A percentile compares a stretch with the other conserved stretches of the same genome.
Evolutionary conservation across 192 early-diverging fungal genomes (phyloP).

Genomic region (Pilobolus umbonatus): DNA sequence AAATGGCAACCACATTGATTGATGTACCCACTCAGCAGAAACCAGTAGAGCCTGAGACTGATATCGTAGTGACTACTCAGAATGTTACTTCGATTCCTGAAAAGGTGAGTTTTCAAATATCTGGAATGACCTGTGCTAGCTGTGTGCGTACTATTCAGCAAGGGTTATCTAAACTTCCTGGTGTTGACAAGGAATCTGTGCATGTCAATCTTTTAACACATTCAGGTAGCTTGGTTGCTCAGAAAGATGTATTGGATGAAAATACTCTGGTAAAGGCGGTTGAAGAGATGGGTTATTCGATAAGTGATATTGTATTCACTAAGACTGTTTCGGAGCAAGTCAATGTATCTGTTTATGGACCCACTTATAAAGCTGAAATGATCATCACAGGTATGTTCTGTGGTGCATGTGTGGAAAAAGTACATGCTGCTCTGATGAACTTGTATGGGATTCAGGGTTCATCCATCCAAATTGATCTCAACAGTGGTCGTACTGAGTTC

Average conservation of each 20-base stretch:
- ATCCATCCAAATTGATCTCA: slow-evolving; percentile 29
- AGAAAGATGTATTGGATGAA: slow-evolving; percentile 8
- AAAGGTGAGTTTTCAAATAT: slow-evolving; percentile 53
- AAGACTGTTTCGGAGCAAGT: not conserved
- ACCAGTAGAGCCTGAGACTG: slow-evolving; percentile 5
- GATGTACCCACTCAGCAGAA: not conserved
- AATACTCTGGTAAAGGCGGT: slow-evolving; percentile 14
- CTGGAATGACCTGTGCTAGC: slow-evolving; percentile 94
- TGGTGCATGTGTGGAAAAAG: slow-evolving; percentile 34
- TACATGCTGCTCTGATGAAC: slow-evolving; percentile 22
- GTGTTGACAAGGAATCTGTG: slow-evolving; percentile 54
- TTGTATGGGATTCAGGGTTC: slow-evolving; percentile 25
- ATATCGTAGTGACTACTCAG: slow-evolving; percentile 3
- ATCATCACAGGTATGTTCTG: slow-evolving; percentile 45
- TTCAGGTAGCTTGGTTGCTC: slow-evolving; percentile 46
- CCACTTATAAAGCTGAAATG: slow-evolving; percentile 19
- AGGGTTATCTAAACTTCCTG: slow-evolving; percentile 48
- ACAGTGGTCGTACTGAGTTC: slow-evolving; percentile 56
- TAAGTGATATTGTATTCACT: slow-evolving; percentile 15
- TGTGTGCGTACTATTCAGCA: slow-evolving; percentile 88
- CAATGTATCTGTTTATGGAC: not conserved
- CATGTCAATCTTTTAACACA: slow-evolving; percentile 85
- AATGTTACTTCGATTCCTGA: not conserved
- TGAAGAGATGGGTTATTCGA: slow-evolving; percentile 15
- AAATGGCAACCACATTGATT: not conserved